Evolutionary conservation across 1,284 basidiomycete genomes (phyloP).

Genomic region (Ganoderma sinense): DNA sequence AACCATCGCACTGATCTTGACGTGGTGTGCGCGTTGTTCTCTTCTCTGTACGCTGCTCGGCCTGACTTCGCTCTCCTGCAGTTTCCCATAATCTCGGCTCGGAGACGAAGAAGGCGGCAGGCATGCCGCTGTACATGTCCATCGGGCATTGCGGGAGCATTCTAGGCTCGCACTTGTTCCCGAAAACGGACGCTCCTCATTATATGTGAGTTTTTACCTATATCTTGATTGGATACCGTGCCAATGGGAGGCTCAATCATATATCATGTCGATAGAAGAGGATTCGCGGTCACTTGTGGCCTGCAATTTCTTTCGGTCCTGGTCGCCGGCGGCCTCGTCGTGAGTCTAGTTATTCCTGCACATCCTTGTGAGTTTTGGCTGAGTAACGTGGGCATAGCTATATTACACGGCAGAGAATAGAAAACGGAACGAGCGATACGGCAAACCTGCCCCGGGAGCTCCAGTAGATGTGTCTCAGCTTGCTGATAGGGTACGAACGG

Average conservation of each 20-base stretch:
- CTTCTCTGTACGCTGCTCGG: not conserved
- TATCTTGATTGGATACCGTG: not conserved
- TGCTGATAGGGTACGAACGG: slow-evolving; percentile 46
- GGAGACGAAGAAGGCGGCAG: slow-evolving; percentile 79
- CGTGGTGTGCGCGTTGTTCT: slow-evolving; percentile 66
- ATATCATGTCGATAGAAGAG: slow-evolving; percentile 51
- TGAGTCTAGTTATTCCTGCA: slow-evolving; percentile 46
- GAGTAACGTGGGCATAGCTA: not conserved
- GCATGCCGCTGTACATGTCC: slow-evolving; percentile 78
- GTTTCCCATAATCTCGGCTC: slow-evolving; percentile 80
- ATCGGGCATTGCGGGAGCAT: slow-evolving; percentile 80
- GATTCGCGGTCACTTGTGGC: slow-evolving; percentile 67
- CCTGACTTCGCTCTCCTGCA: slow-evolving; percentile 33
- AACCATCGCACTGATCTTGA: slow-evolving; percentile 69
- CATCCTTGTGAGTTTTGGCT: not conserved
- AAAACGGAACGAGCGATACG: slow-evolving; percentile 60
- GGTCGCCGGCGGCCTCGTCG: slow-evolving; percentile 59
- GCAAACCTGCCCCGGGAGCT: slow-evolving; percentile 54
- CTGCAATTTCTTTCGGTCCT: slow-evolving; percentile 66
- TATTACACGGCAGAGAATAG: slow-evolving; percentile 65
- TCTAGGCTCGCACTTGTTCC: slow-evolving; percentile 76
- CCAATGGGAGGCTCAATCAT: not conserved
- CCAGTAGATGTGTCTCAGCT: slow-evolving; percentile 70
- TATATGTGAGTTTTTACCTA: slow-evolving; percentile 55
- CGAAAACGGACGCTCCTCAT: slow-evolving; percentile 64